These are phyloP conservation scores for Barnettozyma pratensis DNA, from an alignment of 805 yeast species.

Conservation along the genomic window DNA sequence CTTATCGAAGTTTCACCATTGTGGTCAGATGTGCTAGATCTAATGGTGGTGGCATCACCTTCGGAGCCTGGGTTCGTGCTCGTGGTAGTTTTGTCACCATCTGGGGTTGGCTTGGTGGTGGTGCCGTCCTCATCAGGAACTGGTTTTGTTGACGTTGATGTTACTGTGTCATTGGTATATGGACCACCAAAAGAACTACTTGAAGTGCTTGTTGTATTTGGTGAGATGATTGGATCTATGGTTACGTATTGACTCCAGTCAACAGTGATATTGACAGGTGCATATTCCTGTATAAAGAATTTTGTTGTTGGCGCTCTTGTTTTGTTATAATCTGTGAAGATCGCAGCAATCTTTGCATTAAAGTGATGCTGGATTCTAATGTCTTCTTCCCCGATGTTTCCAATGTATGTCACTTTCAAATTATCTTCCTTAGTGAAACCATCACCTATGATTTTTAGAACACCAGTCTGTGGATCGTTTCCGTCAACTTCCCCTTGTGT, in stretches of 20 bases:
- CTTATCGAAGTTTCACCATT: not conserved
- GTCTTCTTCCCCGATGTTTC: not conserved
- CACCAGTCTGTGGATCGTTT: not conserved
- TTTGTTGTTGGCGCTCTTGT: not conserved
- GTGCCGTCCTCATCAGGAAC: no score
- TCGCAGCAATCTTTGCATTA: not conserved
- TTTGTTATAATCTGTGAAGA: not conserved
- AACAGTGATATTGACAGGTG: not conserved
- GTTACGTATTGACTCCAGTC: not conserved
- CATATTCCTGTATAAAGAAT: not conserved
- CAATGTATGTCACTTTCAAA: not conserved
- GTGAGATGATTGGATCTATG: not conserved
- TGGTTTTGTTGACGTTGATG: no score
- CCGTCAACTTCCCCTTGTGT: not conserved
- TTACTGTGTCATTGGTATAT: no score
- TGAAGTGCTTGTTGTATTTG: not conserved
- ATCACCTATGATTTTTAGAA: not conserved
- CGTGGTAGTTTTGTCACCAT: no score
- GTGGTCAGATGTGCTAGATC: no score
- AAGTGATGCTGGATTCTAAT: not conserved
- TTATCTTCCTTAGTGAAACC: not conserved
- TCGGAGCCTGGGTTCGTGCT: no score
- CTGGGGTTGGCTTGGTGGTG: no score
- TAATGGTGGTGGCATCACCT: no score
- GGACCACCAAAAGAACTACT: not conserved